Evolutionary conservation across 1,284 basidiomycete species (phyloP).

Genomic region (Xerocomus nothofagi): DNA sequence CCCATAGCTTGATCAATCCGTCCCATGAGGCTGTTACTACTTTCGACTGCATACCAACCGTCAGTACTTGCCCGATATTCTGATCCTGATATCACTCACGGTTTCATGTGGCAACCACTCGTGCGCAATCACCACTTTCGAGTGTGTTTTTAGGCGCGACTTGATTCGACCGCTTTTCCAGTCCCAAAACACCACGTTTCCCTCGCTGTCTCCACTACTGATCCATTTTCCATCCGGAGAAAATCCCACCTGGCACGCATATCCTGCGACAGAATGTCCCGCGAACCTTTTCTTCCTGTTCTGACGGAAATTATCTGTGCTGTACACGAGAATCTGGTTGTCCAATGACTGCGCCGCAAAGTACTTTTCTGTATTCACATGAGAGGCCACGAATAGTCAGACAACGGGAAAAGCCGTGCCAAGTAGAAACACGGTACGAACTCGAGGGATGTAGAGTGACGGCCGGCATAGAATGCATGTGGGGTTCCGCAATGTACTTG

Average conservation of each 20-base stretch:
- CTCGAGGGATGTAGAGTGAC: conserved; percentile 93
- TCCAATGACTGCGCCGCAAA: conserved; percentile 97
- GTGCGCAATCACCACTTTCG: conserved; percentile 94
- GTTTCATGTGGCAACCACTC: conserved; percentile 98
- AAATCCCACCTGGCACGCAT: conserved; percentile 95
- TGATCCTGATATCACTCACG: conserved; percentile 51
- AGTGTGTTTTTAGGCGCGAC: conserved; percentile 86
- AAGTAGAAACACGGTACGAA: conserved; percentile 45
- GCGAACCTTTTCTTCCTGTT: conserved; percentile 98
- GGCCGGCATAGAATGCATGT: conserved; percentile 99
- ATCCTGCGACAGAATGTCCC: conserved; percentile 94
- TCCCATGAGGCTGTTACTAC: conserved; percentile 97
- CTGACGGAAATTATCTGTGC: conserved; percentile 95
- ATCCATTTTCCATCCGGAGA: conserved; percentile 98
- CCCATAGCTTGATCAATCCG: conserved; percentile 96
- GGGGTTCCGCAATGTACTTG: conserved; percentile 98
- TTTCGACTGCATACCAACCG: conserved; percentile 66
- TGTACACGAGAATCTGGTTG: conserved; percentile 97
- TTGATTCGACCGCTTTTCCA: conserved; percentile 98
- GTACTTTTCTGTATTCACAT: conserved; percentile 74
- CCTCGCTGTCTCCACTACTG: conserved; percentile 92
- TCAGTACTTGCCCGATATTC: conserved; percentile 13
- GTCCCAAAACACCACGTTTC: conserved; percentile 98
- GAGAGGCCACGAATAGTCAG: conserved; percentile 1
- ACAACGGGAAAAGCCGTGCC: neutral